These are phyloP conservation scores for Elsinoe arachidis DNA, from an alignment of 2,329 filamentous ascomycete species.

Conservation along the genomic window DNA sequence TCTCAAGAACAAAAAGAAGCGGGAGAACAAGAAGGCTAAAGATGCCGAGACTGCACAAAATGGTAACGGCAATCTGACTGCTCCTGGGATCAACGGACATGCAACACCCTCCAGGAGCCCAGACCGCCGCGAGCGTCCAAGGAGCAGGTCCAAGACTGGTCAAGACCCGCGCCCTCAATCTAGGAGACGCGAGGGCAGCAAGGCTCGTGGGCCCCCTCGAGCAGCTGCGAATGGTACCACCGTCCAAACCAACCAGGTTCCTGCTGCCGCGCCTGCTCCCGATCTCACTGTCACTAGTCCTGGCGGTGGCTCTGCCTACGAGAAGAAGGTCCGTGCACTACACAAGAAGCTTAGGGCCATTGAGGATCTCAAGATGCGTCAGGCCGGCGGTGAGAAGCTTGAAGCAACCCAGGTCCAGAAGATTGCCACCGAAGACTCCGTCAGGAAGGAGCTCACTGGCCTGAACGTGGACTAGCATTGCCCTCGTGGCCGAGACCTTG, in stretches of 20 bases:
- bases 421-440: constrained; percentile 77
- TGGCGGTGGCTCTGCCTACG: constrained; percentile 57
- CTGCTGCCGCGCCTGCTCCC: constrained; percentile 33
- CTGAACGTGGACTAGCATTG: constrained; percentile 13
- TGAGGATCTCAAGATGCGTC: constrained; percentile 94
- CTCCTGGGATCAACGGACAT: constrained; percentile 40
- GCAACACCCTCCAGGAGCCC: constrained; percentile 12
- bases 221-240: neutral
- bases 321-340: constrained; percentile 89
- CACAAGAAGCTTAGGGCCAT: constrained; percentile 98
- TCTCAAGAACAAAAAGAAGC: constrained; percentile 98
- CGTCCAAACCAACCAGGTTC: constrained; percentile 24
- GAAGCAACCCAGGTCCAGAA: constrained; percentile 99
- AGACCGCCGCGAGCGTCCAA: constrained; percentile 24
- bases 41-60: constrained; percentile 58
- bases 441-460: constrained; percentile 65
- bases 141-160: constrained; percentile 26
- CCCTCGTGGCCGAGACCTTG: neutral
- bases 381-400: constrained; percentile 88
- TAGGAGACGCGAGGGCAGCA: constrained; percentile 18
- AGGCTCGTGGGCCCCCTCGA: neutral
- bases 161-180: constrained; percentile 22
- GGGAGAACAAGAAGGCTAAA: constrained; percentile 83
- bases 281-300: constrained; percentile 48
- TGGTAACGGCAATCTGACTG: constrained; percentile 29